A percentile compares a stretch with the other conserved stretches of the same genome.
These are phyloP conservation scores for Cystobasidium pallidum DNA, from an alignment of 1,284 basidiomycete genomes.

Conservation along the genomic window DNA sequence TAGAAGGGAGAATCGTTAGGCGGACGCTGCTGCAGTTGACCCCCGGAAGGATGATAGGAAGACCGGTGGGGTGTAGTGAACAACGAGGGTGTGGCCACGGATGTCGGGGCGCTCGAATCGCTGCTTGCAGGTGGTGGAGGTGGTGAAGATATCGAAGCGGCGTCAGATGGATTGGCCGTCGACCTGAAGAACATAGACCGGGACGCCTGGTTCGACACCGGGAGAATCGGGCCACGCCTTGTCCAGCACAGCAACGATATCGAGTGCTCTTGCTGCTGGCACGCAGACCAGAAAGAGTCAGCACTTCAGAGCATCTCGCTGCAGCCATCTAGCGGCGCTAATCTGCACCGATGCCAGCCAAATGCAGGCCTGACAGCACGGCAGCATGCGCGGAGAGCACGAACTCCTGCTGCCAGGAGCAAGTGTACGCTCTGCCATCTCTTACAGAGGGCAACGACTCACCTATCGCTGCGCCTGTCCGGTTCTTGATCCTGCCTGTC, in stretches of 20 bases:
- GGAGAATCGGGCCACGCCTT: background rate
- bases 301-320: background rate
- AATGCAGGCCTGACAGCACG: background rate
- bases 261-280: background rate
- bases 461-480: background rate
- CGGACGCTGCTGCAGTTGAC: background rate
- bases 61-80: conserved; percentile 9
- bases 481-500: background rate
- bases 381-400: background rate
- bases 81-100: background rate
- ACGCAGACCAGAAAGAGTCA: background rate
- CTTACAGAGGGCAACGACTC: background rate
- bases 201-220: background rate
- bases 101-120: conserved; percentile 1
- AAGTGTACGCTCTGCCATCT: background rate
- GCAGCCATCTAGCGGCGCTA: background rate
- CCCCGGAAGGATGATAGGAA: conserved; percentile 7
- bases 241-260: background rate
- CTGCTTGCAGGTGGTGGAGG: conserved; percentile 21
- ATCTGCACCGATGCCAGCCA: background rate
- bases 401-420: no score
- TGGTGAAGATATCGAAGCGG: conserved; percentile 16
- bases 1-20: conserved; percentile 19
- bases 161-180: conserved; percentile 15
- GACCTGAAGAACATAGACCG: conserved; percentile 27